phyloP scores from a whole-genome alignment of 2,329 filamentous ascomycete genomes.

The Penicillium sclerotigenum region DNA sequence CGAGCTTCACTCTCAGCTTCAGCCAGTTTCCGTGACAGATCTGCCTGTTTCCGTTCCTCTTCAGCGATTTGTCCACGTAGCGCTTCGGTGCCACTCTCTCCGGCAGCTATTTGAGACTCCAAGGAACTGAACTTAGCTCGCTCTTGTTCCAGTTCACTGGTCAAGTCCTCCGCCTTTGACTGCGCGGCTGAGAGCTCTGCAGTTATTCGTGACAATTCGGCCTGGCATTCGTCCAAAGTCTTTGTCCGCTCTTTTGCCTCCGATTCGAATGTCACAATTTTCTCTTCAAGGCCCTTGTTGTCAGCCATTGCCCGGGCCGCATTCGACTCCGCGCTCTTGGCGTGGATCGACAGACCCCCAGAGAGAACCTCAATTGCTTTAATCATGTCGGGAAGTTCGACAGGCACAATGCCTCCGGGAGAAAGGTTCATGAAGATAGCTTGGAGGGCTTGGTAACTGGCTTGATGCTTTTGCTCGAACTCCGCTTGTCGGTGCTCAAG shows the following conservation, averaged over 20 bases:
- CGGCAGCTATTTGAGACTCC: slow-evolving; percentile 70
- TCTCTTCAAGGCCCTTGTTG: slow-evolving; percentile 57
- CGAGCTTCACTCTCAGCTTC: slow-evolving; percentile 73
- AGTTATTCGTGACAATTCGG: slow-evolving; percentile 50
- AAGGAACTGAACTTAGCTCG: slow-evolving; percentile 67
- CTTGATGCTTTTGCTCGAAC: slow-evolving; percentile 52
- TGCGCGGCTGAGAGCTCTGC: slow-evolving; percentile 53
- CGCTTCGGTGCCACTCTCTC: slow-evolving; percentile 77
- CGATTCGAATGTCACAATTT: slow-evolving; percentile 54
- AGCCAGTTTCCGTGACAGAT: slow-evolving; percentile 67
- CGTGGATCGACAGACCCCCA: slow-evolving; percentile 58
- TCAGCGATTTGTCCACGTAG: slow-evolving; percentile 71
- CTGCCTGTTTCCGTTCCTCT: slow-evolving; percentile 68
- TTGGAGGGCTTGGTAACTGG: slow-evolving; percentile 55
- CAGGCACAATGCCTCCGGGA: slow-evolving; percentile 52
- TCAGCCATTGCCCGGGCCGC: slow-evolving; percentile 61
- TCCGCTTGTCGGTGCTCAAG: slow-evolving; percentile 52
- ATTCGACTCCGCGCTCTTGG: slow-evolving; percentile 59
- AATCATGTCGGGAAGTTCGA: slow-evolving; percentile 57
- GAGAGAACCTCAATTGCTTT: slow-evolving; percentile 59
- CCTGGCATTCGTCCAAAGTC: slow-evolving; percentile 53
- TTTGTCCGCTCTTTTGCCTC: slow-evolving; percentile 57
- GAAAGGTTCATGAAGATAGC: slow-evolving; percentile 60
- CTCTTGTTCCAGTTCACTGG: slow-evolving; percentile 59
- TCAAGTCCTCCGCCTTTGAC: slow-evolving; percentile 47